phyloP scores from a whole-genome alignment of 1,284 basidiomycete genomes.

The Ceratobasidium sp. region DNA sequence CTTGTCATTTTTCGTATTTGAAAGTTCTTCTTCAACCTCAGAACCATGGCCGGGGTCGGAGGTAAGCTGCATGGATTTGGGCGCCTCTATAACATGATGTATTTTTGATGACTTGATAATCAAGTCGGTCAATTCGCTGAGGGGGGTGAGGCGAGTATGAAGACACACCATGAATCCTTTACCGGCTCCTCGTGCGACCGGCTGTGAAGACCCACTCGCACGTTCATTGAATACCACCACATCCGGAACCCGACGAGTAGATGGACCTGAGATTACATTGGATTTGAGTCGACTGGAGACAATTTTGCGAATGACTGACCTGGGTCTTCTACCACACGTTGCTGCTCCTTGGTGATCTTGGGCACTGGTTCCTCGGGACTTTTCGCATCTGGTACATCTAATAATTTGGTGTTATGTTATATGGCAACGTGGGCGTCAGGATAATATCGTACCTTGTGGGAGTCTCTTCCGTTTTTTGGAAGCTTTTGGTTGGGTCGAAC shows the following conservation, averaged over 20 bases:
- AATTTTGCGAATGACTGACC: slow-evolving; percentile 1
- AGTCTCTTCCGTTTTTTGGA: slow-evolving; percentile 32
- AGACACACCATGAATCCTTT: slow-evolving; percentile 37
- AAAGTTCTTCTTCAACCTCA: slow-evolving; percentile 13
- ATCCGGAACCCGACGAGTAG: slow-evolving; percentile 18
- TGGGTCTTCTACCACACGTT: slow-evolving; percentile 5
- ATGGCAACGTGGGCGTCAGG: no score
- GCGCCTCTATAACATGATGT: slow-evolving; percentile 8
- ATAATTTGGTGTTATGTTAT: no score
- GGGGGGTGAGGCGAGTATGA: background rate
- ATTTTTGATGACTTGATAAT: slow-evolving; percentile 34
- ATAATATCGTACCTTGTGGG: slow-evolving; percentile 7
- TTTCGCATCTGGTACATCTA: no score
- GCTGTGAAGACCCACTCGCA: slow-evolving; percentile 1
- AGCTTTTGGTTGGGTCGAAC: background rate
- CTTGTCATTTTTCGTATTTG: slow-evolving; percentile 30
- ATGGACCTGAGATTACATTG: slow-evolving; percentile 8
- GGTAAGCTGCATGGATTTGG: background rate
- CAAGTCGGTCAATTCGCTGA: slow-evolving; percentile 6
- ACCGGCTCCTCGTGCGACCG: slow-evolving; percentile 1
- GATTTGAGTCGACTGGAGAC: background rate
- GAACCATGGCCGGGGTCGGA: background rate
- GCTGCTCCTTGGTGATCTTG: background rate
- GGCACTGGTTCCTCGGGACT: background rate
- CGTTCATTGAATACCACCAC: slow-evolving; percentile 32